A percentile compares a stretch with the other conserved stretches of the same genome.
phyloP scores from a whole-genome alignment of 768 basidiomycete genomes.

The Trametes villosa region DNA sequence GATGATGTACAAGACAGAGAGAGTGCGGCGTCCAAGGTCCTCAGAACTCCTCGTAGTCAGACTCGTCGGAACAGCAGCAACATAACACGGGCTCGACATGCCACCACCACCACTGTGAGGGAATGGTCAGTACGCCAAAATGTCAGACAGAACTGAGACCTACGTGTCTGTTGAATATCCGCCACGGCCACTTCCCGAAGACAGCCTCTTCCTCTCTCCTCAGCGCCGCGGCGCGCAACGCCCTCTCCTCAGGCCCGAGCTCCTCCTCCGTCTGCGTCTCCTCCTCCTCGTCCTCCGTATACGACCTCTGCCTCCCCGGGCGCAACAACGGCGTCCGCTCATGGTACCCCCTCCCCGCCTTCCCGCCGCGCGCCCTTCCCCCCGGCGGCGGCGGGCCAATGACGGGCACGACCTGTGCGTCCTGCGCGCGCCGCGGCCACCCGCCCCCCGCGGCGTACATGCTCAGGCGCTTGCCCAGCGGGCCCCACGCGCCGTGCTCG shows the following conservation, averaged over 20 bases:
- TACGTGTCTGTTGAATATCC: constrained; percentile 73
- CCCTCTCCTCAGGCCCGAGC: constrained; percentile 24
- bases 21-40: not conserved
- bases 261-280: constrained; percentile 27
- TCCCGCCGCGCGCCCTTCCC: constrained; percentile 16
- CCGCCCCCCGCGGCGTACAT: constrained; percentile 29
- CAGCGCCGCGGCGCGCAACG: constrained; percentile 37
- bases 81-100: constrained; percentile 64
- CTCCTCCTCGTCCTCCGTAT: constrained; percentile 27
- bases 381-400: not conserved
- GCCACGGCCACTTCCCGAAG: constrained; percentile 71
- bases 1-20: too few relatives aligned
- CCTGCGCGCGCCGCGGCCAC: constrained; percentile 15
- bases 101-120: constrained; percentile 84
- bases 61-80: constrained; percentile 57
- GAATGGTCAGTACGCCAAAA: not conserved
- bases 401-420: constrained; percentile 11
- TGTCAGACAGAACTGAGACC: constrained; percentile 32
- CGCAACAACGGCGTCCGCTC: constrained; percentile 48
- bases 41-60: constrained; percentile 53
- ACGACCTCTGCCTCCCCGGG: constrained; percentile 28
- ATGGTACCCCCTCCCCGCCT: constrained; percentile 19
- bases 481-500: constrained; percentile 59
- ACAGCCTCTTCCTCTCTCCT: constrained; percentile 55
- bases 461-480: constrained; percentile 61